Base-by-base conservation (phyloP, 2,329 filamentous ascomycete genomes). In the Amauroascus verrucosus region DNA sequence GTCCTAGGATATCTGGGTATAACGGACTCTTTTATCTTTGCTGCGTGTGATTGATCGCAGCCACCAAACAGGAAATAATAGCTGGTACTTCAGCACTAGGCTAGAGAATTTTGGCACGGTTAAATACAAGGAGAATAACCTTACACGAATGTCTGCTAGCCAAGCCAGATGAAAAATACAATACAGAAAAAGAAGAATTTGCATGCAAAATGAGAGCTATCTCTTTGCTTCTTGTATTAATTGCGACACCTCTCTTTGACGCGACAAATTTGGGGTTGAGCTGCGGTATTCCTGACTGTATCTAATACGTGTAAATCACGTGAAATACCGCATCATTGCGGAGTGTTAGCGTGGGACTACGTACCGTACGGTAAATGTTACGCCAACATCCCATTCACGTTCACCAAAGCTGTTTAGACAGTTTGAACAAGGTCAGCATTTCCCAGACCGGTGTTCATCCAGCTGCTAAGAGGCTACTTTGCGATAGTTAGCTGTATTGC, bases 271-370 rank as follows among this genome's bases (percentile, higher is more conserved):
- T 48, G 30, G 30, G 7, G 45, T 47, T 35, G 30, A 7, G 33
- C 11, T 6, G 9, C 16, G 22, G 38, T 51, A 51, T 44, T 35
- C 1, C 7, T 35, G 14, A 3, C 14, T 18, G 41, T 52, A 52
- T 28, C 30, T 38, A 45, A 51, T 51, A 51, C 49, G 1, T 7
- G 11, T 2, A 24, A 11, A 8, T 51, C 50, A 52, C 41, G 24
- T 52, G 50, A 35, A 22, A n/a, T 32, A 11, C 9, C 2, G 22
- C 20, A 41, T 18, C 7, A 1, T 13, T 11, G 6, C n/a, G n/a
- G n/a, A n/a, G n/a, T n/a, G n/a, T n/a, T n/a, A n/a, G n/a, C n/a
- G n/a, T n/a, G n/a, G n/a, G n/a, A n/a, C n/a, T n/a, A n/a, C n/a
- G n/a, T n/a, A n/a, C n/a, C n/a, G n/a, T n/a, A n/a, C n/a, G n/a